phyloP scores from a whole-genome alignment of 2,329 filamentous ascomycete genomes.

The Keithomyces neogunnii region DNA sequence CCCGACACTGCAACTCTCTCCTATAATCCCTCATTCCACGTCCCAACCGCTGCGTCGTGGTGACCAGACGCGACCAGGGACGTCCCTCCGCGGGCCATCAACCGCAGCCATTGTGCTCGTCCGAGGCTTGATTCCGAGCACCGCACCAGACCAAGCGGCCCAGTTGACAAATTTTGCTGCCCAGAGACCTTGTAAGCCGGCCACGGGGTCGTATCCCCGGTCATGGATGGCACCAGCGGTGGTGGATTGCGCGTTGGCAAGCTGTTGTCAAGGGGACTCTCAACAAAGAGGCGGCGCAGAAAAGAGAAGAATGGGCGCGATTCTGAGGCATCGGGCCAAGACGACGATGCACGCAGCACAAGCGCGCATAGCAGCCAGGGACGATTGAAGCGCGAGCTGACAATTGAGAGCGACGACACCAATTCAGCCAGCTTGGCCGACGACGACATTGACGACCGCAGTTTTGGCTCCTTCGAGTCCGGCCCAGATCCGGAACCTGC shows the following conservation, averaged over 20 bases:
- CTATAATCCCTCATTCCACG: too few species aligned
- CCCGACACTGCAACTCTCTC: neutral
- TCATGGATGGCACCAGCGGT: conserved; percentile 18
- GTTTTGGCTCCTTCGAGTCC: conserved; percentile 26
- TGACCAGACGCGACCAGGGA: too few species aligned
- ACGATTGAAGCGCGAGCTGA: conserved; percentile 21
- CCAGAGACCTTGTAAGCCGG: neutral
- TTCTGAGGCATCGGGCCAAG: conserved; percentile 18
- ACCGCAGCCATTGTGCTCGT: too few species aligned
- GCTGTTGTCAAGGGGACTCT: conserved; percentile 44
- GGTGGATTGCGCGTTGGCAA: conserved; percentile 28
- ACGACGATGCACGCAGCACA: conserved; percentile 21
- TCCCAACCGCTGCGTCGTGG: too few species aligned
- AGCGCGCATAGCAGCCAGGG: conserved; percentile 19
- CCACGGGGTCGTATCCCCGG: neutral
- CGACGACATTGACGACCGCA: conserved; percentile 22
- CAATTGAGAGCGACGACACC: conserved; percentile 26
- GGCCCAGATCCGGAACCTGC: conserved; percentile 19
- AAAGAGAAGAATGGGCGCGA: conserved; percentile 35
- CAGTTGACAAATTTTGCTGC: neutral
- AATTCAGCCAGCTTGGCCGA: conserved; percentile 20
- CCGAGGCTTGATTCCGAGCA: too few species aligned
- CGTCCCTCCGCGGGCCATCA: too few species aligned
- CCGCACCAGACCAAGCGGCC: too few species aligned
- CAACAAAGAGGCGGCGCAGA: conserved; percentile 39